Evolutionary conservation across 441 rosid species (phyloP), one percentile per base, ranked within the genome.

Genomic region (Corymbia calophylla): DNA sequence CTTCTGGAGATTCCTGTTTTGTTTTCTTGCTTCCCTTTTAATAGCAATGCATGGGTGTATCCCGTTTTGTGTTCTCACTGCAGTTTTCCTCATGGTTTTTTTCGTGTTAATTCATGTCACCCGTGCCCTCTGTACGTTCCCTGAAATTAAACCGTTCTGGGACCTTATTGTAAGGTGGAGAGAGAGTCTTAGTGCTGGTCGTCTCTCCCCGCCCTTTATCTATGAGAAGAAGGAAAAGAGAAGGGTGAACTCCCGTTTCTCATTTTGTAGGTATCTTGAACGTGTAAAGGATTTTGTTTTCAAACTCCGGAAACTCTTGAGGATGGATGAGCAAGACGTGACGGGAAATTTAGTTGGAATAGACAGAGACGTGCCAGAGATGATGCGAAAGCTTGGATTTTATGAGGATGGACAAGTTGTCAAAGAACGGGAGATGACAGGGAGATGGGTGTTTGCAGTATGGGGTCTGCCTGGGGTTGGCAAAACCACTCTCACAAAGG

Each of bases 381-480:
- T 84, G 35, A 1, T 47, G 32, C 21, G 55, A 49, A 25, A 25
- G 16, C 32, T 84, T 47, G 55, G 55, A 12, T 53, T 84, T 3
- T 49, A 49, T 31, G 32, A 27, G 53, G 87, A 84, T 48, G 53
- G 53, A 25, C 54, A 5, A 14, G 21, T 49, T 27, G 35, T 48
- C 21, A 31, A 53, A 11, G 55, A 47, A 64, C 4, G 0, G 70
- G 70, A 64, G 70, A 13, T n/a, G 70, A n/a, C 19, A 1, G 19
- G 70, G 44, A 66, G 23, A 16, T 31, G 44, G 44, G 0, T n/a
- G 9, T 0, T 31, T 0, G 77, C 0, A 32, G 44, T 66, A 1
- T 66, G 23, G 23, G 77, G 44, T 66, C 23, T 32, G 3, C 44
- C 77, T 0, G 12, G 23, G 44, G 35, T 85, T 85, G 54, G 87